Conservation (phyloP, 371 early-diverging fungal species). For the Parasitella parasitica region DNA sequence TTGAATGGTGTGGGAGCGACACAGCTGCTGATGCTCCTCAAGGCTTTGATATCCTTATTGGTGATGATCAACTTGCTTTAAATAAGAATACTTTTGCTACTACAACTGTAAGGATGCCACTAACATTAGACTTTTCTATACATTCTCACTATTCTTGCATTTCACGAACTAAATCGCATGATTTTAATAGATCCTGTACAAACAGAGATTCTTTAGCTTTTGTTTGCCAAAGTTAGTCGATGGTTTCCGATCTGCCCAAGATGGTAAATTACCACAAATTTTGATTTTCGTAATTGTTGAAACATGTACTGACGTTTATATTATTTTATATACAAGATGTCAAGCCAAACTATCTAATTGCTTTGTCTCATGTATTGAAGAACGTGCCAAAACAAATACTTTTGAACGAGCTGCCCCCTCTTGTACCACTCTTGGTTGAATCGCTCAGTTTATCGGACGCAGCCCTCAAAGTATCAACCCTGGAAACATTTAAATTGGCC, state of each 20-base stretch:
- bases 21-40: conserved; percentile 58
- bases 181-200: conserved; percentile 66
- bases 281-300: no score
- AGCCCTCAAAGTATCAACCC: conserved; percentile 70
- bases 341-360: conserved; percentile 73
- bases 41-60: conserved; percentile 69
- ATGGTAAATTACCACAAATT: background rate
- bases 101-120: conserved; percentile 47
- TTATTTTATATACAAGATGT: conserved; percentile 33
- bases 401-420: conserved; percentile 70
- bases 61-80: conserved; percentile 66
- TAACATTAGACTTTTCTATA: background rate
- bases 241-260: conserved; percentile 50
- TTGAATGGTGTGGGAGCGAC: conserved; percentile 52
- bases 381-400: conserved; percentile 83
- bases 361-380: conserved; percentile 77
- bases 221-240: conserved; percentile 70
- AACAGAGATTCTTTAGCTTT: conserved; percentile 80
- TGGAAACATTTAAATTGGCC: conserved; percentile 72
- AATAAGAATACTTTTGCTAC: conserved; percentile 72
- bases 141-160: background rate
- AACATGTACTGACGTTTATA: no score
- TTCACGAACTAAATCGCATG: background rate
- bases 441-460: conserved; percentile 64
- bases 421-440: conserved; percentile 75